Percentiles rank a stretch among this genome's conserved stretches.
phyloP scores from a whole-genome alignment of 1,284 basidiomycete genomes.

The Sutorius eximius region DNA sequence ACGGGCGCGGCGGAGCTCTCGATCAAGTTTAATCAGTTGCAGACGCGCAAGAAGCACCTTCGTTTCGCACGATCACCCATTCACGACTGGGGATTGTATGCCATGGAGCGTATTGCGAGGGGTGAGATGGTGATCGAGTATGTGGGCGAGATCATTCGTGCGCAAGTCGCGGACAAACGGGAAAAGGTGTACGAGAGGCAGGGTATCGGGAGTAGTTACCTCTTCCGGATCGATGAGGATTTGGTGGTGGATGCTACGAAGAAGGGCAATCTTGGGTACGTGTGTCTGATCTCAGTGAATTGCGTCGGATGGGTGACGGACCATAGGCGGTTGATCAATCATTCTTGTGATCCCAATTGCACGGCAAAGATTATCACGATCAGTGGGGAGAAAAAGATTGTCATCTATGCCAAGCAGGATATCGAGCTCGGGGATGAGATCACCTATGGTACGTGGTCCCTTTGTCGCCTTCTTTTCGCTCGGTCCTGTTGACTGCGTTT shows the following conservation, averaged over 20 bases:
- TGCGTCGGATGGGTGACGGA: slow-evolving; percentile 14
- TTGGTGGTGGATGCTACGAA: slow-evolving; percentile 97
- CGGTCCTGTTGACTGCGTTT: background rate
- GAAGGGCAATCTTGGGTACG: slow-evolving; percentile 95
- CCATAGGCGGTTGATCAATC: slow-evolving; percentile 87
- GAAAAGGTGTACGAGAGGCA: slow-evolving; percentile 96
- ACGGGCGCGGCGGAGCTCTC: slow-evolving; percentile 61
- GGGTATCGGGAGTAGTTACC: slow-evolving; percentile 93
- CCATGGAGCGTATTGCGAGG: slow-evolving; percentile 89
- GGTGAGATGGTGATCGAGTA: slow-evolving; percentile 99
- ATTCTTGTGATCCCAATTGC: slow-evolving; percentile 96
- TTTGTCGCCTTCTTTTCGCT: background rate
- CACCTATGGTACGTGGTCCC: slow-evolving; percentile 70
- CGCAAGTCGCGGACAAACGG: slow-evolving; percentile 94
- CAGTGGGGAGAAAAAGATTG: slow-evolving; percentile 98
- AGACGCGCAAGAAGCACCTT: slow-evolving; percentile 97
- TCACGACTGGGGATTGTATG: slow-evolving; percentile 97
- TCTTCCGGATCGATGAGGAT: slow-evolving; percentile 92
- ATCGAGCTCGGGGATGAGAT: slow-evolving; percentile 95
- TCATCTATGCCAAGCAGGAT: slow-evolving; percentile 95
- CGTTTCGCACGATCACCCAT: slow-evolving; percentile 95
- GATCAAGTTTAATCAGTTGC: slow-evolving; percentile 98
- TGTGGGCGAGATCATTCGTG: slow-evolving; percentile 94
- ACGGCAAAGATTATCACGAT: slow-evolving; percentile 99
- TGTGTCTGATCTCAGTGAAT: slow-evolving; percentile 23